Evolutionary conservation across 306 rosid species (phyloP), one percentile per base, ranked within the genome.

Genomic region (Quercus wislizeni): DNA sequence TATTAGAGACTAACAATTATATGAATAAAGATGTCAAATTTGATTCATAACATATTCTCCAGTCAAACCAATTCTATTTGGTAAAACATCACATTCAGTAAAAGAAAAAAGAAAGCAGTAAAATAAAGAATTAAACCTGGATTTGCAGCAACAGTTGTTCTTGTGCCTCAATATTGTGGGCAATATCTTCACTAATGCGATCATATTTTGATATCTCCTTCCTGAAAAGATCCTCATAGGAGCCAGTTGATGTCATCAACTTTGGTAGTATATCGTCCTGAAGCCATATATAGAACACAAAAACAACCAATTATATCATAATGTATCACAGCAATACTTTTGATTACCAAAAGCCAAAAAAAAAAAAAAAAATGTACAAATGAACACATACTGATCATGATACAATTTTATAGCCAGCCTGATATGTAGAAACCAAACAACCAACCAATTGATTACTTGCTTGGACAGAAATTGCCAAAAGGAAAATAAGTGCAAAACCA

Each of bases 261-360:
- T 95, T 95, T 30, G 99, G 98, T 78, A 95, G 88, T 84, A 95
- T 95, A 88, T 95, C 98, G 89, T 95, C 99, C 99, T 95, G 91
- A 74, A 85, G 78, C 78, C 74, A 77, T 70, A 71, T 81, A 74
- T 33, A 78, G 59, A 73, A 72, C 58, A 71, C 69, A 78, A 86
- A 86, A 76, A 63, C 68, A 73, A 57, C 68, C 64, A 69, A 54
- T 41, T 64, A 55, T 25, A 46, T 33, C 27, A 28, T 51, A 28
- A 76, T 67, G 73, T 75, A 75, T 5, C 79, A 77, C 62, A 55
- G 74, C 67, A 77, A 51, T 46, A 74, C n/a, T 55, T 79, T 31
- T 5, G n/a, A 72, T 75, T 76, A 68, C 62, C 21, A 38, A 38
- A 38, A 7, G 46, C 27, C 0, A 35, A 35, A 35, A 1, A 5